Evolutionary conservation across 179 eudicot species (phyloP).

Genomic region (Silene noctiflora): DNA sequence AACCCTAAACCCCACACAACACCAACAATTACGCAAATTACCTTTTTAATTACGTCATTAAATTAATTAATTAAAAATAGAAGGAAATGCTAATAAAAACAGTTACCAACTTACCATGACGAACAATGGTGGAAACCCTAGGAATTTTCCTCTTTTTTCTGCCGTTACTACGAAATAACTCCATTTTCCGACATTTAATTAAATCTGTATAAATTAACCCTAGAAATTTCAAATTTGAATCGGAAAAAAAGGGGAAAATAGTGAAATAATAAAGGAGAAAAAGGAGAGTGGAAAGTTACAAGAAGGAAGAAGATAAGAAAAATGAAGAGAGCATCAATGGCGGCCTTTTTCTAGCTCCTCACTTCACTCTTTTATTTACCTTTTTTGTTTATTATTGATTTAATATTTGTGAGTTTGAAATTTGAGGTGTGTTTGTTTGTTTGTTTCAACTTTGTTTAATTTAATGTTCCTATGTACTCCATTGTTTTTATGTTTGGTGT

Average conservation of each 20-base stretch:
- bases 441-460: not conserved
- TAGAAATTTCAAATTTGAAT: slow-evolving; percentile 26
- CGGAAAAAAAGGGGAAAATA: not conserved
- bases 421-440: not conserved
- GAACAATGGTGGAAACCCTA: slow-evolving; percentile 30
- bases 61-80: not conserved
- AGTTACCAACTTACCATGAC: slow-evolving; percentile 17
- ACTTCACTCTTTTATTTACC: not conserved
- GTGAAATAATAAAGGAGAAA: not conserved
- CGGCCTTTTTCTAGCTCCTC: slow-evolving; percentile 14
- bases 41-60: not conserved
- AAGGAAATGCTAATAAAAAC: not conserved
- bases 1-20: slow-evolving; percentile 28
- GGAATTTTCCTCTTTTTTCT: slow-evolving; percentile 26
- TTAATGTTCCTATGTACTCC: no score
- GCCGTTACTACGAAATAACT: slow-evolving; percentile 29
- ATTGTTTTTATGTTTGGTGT: no score
- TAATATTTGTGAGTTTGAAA: not conserved
- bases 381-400: not conserved
- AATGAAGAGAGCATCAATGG: slow-evolving; percentile 32
- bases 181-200: slow-evolving; percentile 39
- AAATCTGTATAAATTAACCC: slow-evolving; percentile 7
- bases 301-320: slow-evolving; percentile 4
- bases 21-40: slow-evolving; percentile 22
- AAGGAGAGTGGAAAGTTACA: slow-evolving; percentile 13